Conservation (phyloP, 345 rosid species). For the Pistacia integerrima region DNA sequence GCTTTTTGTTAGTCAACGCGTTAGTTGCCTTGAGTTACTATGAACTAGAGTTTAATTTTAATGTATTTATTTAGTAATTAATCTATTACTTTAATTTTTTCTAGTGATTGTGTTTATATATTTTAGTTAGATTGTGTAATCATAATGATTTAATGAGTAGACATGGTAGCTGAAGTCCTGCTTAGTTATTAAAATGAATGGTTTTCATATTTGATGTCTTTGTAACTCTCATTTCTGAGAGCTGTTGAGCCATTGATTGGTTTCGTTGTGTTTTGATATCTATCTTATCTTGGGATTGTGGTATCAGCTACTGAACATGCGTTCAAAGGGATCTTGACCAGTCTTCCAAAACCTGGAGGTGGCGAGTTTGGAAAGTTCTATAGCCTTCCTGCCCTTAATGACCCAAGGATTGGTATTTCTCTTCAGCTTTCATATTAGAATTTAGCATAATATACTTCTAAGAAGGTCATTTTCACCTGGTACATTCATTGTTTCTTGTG, state of each 20-base stretch:
- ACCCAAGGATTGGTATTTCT: constrained; percentile 85
- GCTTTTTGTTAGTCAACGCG: background rate
- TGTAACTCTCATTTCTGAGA: background rate
- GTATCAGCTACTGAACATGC: constrained; percentile 88
- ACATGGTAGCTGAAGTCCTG: background rate
- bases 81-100: background rate
- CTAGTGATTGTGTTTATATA: background rate
- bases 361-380: constrained; percentile 96
- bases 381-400: constrained; percentile 89
- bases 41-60: background rate
- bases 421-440: background rate
- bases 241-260: no score
- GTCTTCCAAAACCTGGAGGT: constrained; percentile 92
- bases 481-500: constrained; percentile 12
- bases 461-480: background rate
- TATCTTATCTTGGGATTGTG: background rate
- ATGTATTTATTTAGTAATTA: background rate
- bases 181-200: no score
- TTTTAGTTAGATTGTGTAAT: background rate
- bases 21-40: background rate
- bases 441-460: background rate
- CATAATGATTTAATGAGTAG: background rate
- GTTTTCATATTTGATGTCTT: background rate
- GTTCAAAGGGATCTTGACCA: constrained; percentile 70
- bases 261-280: background rate